Conservation (phyloP, 192 early-diverging fungal species). For the Obelidium mucronatum region DNA sequence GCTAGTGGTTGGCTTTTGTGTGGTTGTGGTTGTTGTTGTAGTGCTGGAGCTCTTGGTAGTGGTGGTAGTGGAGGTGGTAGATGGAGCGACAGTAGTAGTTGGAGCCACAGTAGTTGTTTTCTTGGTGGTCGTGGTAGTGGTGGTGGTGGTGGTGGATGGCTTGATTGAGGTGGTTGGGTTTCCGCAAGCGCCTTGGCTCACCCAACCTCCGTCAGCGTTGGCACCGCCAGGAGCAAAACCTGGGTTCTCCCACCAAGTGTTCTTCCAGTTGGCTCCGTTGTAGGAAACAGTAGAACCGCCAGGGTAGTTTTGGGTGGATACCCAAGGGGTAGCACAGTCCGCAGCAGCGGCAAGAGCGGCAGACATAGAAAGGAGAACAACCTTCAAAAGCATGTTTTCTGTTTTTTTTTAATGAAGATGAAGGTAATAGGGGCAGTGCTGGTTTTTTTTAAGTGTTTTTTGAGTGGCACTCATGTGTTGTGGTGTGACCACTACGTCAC, state of each 20-base stretch:
- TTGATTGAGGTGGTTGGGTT: neutral
- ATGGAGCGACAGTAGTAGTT: neutral
- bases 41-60: neutral
- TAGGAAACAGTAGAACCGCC: slow-evolving; percentile 13
- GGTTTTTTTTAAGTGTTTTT: no score
- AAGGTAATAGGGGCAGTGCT: no score
- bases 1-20: neutral
- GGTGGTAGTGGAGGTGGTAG: neutral
- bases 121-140: neutral
- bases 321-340: neutral
- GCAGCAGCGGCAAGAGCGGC: no score
- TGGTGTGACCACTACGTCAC: no score
- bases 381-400: no score
- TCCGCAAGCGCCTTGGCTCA: neutral
- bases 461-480: no score
- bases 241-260: slow-evolving; percentile 18
- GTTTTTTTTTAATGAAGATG: no score
- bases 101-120: neutral
- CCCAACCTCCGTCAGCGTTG: slow-evolving; percentile 23
- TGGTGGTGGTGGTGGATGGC: neutral
- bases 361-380: no score
- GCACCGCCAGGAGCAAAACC: slow-evolving; percentile 6
- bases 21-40: neutral
- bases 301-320: neutral
- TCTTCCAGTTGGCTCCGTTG: slow-evolving; percentile 12